Conservation (phyloP, 2,329 filamentous ascomycete genomes). For the Zalaria sp. region DNA sequence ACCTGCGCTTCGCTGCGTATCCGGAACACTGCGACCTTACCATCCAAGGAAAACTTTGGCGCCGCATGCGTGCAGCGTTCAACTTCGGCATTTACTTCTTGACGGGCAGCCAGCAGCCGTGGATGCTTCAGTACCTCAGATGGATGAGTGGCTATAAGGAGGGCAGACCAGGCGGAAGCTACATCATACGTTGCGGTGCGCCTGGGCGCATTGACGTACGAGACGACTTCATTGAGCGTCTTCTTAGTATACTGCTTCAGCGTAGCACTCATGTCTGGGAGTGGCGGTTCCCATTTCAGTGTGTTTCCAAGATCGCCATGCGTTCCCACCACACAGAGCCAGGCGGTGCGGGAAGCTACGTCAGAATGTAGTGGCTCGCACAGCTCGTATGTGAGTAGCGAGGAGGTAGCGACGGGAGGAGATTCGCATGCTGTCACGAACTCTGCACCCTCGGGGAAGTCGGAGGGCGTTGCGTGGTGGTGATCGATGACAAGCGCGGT, state of each 20-base stretch:
- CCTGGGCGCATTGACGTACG: constrained; percentile 50
- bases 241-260: constrained; percentile 51
- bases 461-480: constrained; percentile 40
- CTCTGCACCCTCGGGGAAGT: constrained; percentile 41
- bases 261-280: constrained; percentile 48
- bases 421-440: constrained; percentile 50
- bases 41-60: constrained; percentile 50
- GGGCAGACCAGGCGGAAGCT: constrained; percentile 43
- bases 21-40: constrained; percentile 46
- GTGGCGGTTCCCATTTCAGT: constrained; percentile 51
- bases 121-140: constrained; percentile 35
- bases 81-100: constrained; percentile 47
- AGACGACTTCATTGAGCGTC: constrained; percentile 46
- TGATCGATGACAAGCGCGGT: constrained; percentile 51
- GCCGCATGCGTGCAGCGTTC: constrained; percentile 46
- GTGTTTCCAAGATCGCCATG: constrained; percentile 52
- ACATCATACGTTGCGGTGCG: constrained; percentile 49
- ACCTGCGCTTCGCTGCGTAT: constrained; percentile 48
- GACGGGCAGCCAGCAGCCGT: constrained; percentile 38
- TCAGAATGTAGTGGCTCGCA: constrained; percentile 42
- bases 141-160: constrained; percentile 37
- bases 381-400: constrained; percentile 50
- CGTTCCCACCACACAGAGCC: constrained; percentile 51
- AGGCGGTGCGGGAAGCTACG: constrained; percentile 38
- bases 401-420: constrained; percentile 51